A percentile compares a stretch with the other conserved stretches of the same genome.
These are phyloP conservation scores for Fragilariopsis cylindrus DNA, from an alignment of 108 stramenopile species.

Conservation along the genomic window DNA sequence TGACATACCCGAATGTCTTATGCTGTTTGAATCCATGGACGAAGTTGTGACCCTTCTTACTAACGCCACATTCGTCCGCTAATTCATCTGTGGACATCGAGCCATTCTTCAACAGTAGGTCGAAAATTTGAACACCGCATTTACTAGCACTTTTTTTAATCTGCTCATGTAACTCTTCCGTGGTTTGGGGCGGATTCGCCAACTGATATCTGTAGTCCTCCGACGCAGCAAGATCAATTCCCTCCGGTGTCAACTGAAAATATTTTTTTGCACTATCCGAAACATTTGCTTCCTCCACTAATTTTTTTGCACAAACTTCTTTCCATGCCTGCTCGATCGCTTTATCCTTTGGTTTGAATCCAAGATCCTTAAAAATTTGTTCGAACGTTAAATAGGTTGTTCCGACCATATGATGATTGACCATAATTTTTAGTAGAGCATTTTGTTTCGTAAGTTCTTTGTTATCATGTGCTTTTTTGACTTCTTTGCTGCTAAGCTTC, in stretches of 20 bases:
- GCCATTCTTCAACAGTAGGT: not conserved
- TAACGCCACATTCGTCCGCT: conserved; percentile 1
- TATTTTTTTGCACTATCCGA: not conserved
- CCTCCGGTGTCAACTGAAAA: not conserved
- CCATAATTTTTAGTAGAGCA: not conserved
- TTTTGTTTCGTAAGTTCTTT: not conserved
- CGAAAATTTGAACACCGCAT: not conserved
- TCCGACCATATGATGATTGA: not conserved
- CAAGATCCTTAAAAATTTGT: not conserved
- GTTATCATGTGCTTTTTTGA: not conserved
- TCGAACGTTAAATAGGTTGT: not conserved
- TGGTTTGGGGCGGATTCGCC: not conserved
- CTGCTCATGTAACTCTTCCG: not conserved
- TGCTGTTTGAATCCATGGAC: not conserved
- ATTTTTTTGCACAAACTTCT: not conserved
- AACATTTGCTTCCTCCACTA: not conserved
- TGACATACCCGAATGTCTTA: not conserved
- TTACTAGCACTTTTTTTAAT: not conserved
- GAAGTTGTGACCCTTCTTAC: not conserved
- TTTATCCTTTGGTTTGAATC: not conserved
- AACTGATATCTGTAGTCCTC: not conserved
- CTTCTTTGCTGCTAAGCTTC: not conserved
- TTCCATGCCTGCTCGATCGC: not conserved
- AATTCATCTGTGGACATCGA: not conserved
- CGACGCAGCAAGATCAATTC: not conserved